phyloP scores from a whole-genome alignment of 495 filamentous ascomycete genomes.

The Echria macrotheca region DNA sequence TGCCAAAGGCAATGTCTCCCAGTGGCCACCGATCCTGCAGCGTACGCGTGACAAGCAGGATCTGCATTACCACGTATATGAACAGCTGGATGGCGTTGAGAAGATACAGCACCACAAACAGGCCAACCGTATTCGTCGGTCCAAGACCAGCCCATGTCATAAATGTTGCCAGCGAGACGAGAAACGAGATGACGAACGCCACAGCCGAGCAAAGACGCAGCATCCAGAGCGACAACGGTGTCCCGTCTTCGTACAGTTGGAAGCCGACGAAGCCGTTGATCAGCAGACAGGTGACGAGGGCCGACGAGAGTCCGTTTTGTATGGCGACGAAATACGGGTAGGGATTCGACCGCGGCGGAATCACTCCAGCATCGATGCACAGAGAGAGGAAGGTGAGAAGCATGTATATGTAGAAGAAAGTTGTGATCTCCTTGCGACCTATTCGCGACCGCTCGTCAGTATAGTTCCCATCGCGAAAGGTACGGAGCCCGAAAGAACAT shows the following conservation, averaged over 20 bases:
- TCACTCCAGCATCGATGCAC: constrained; percentile 87
- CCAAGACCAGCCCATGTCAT: constrained; percentile 83
- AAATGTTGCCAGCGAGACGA: constrained; percentile 87
- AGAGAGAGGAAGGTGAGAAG: constrained; percentile 82
- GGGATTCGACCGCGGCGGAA: constrained; percentile 69
- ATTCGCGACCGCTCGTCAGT: constrained; percentile 12
- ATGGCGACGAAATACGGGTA: constrained; percentile 90
- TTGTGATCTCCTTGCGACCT: constrained; percentile 97
- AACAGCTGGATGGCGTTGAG: constrained; percentile 80
- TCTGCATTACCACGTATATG: constrained; percentile 82
- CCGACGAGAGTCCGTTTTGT: constrained; percentile 86
- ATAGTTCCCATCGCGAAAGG: neutral
- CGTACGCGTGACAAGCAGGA: constrained; percentile 82
- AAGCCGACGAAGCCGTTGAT: constrained; percentile 99
- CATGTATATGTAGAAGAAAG: constrained; percentile 97
- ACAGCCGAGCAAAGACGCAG: constrained; percentile 67
- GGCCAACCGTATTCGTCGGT: constrained; percentile 75
- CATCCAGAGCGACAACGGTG: constrained; percentile 88
- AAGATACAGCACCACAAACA: constrained; percentile 92
- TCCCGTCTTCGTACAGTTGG: constrained; percentile 98
- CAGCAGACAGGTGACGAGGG: constrained; percentile 79
- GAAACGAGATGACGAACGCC: constrained; percentile 83
- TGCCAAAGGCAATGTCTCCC: constrained; percentile 86
- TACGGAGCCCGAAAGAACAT: constrained; percentile 34
- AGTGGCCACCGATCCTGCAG: constrained; percentile 94